Percentiles rank a stretch among this genome's conserved stretches.
Evolutionary conservation across 495 filamentous ascomycete genomes (phyloP).

Genomic region (Symbiotaphrina buchneri): DNA sequence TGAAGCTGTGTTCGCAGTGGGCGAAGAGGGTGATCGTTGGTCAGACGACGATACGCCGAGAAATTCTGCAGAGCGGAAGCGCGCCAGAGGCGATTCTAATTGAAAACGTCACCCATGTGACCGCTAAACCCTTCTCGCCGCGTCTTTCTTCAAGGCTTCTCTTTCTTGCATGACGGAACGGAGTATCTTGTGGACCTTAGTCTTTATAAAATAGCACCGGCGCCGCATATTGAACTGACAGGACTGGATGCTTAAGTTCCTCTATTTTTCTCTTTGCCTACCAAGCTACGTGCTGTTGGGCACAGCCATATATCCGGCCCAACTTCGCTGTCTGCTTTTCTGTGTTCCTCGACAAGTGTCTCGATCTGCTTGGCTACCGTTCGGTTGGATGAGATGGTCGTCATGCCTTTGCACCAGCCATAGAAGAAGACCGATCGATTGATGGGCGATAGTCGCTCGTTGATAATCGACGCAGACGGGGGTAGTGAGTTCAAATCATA

Average conservation of each 20-base stretch:
- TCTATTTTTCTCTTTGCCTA: constrained; percentile 34
- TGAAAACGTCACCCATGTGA: too few species aligned
- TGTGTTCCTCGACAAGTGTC: constrained; percentile 17
- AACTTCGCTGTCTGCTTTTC: constrained; percentile 8
- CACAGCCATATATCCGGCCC: constrained; percentile 39
- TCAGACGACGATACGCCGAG: constrained; percentile 35
- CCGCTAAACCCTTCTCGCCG: too few species aligned
- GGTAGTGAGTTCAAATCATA: constrained; percentile 1
- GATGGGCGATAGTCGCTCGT: constrained; percentile 28
- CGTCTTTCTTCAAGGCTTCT: too few species aligned
- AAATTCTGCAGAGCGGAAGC: constrained; percentile 31
- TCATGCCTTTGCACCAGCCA: constrained; percentile 35
- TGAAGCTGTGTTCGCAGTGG: constrained; percentile 87
- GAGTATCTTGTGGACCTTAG: too few species aligned
- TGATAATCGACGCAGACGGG: neutral
- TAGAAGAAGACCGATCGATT: constrained; percentile 46
- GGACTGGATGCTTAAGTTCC: neutral
- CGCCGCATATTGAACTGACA: neutral
- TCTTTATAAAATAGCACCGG: too few species aligned
- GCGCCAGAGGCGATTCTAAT: too few species aligned
- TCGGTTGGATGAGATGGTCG: constrained; percentile 45
- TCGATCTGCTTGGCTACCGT: constrained; percentile 41
- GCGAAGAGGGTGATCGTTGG: constrained; percentile 64
- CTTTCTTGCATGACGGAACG: too few species aligned
- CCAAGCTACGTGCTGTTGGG: constrained; percentile 37